Conservation (phyloP, 2,329 filamentous ascomycete species). For the Geosmithia putterillii region DNA sequence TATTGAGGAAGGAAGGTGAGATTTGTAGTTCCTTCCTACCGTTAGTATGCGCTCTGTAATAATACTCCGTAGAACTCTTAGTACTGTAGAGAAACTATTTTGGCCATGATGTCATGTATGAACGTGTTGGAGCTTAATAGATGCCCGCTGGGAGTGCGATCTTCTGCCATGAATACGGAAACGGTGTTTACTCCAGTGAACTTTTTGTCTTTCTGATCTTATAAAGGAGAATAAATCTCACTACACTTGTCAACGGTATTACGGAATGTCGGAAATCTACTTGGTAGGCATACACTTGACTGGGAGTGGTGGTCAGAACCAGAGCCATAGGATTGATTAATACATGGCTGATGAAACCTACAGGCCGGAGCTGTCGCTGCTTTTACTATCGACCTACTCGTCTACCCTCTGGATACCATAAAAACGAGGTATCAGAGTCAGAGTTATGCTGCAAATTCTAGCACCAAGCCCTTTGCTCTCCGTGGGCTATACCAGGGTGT, state of each 20-base stretch:
- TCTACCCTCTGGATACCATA: conserved; percentile 82
- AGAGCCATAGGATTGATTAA: background rate
- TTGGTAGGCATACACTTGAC: conserved; percentile 7
- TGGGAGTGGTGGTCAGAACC: background rate
- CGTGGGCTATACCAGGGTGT: conserved; percentile 78
- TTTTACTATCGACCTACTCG: conserved; percentile 71
- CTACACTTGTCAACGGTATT: background rate
- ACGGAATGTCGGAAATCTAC: conserved; percentile 19
- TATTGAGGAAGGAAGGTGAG: no score
- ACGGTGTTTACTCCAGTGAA: background rate
- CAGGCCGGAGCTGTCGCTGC: conserved; percentile 78
- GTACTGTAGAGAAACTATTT: background rate
- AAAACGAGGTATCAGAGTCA: conserved; percentile 78
- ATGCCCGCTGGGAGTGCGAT: no score
- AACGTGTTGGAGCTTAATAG: no score
- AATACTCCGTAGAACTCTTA: no score
- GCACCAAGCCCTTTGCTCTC: conserved; percentile 41
- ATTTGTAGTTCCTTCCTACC: no score
- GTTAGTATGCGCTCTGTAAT: no score
- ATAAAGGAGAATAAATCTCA: background rate
- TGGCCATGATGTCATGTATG: no score
- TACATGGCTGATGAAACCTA: background rate
- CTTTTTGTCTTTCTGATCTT: background rate
- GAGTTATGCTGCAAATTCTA: conserved; percentile 51
- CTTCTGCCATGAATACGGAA: no score